These are phyloP conservation scores for Toxoplasma gondii DNA, from an alignment of 169 alveolate species.

Conservation along the genomic window DNA sequence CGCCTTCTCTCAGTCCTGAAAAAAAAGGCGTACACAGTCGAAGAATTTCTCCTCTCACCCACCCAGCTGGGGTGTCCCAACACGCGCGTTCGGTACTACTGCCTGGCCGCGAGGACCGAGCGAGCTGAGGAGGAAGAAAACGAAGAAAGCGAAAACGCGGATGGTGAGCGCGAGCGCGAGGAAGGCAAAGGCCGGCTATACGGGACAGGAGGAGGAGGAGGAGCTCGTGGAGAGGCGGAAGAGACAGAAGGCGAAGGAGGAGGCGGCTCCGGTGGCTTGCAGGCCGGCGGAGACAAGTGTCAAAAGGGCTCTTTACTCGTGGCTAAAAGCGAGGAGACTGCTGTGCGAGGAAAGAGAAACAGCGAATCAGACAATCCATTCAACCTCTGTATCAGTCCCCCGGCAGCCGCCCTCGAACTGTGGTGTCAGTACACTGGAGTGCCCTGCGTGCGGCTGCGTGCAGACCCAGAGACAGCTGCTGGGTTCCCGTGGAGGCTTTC, in stretches of 20 bases:
- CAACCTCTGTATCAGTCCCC: not conserved
- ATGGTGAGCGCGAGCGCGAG: not conserved
- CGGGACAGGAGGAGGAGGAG: not conserved
- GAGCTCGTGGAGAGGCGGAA: slow-evolving; percentile 15
- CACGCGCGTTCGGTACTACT: slow-evolving; percentile 83
- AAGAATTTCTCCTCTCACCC: slow-evolving; percentile 81
- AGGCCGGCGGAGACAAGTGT: no score
- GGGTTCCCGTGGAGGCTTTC: not conserved
- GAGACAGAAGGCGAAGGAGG: not conserved
- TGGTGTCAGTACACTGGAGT: not conserved
- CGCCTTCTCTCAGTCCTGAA: slow-evolving; percentile 64
- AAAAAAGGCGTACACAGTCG: slow-evolving; percentile 65
- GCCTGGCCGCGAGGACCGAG: slow-evolving; percentile 67
- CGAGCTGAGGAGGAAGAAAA: not conserved
- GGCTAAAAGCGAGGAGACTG: no score
- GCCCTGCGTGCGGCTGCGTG: not conserved
- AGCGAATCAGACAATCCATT: no score
- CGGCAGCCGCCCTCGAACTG: not conserved
- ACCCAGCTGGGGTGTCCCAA: slow-evolving; percentile 82
- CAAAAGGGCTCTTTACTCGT: no score
- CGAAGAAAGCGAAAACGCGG: not conserved
- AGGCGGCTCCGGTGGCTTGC: no score
- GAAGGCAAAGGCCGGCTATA: not conserved
- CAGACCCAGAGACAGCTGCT: not conserved
- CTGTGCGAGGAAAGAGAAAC: no score